Percentiles rank a stretch among this genome's conserved stretches.
These are phyloP conservation scores for Epithemia pelagica DNA, from an alignment of 108 stramenopile species.

Conservation along the genomic window DNA sequence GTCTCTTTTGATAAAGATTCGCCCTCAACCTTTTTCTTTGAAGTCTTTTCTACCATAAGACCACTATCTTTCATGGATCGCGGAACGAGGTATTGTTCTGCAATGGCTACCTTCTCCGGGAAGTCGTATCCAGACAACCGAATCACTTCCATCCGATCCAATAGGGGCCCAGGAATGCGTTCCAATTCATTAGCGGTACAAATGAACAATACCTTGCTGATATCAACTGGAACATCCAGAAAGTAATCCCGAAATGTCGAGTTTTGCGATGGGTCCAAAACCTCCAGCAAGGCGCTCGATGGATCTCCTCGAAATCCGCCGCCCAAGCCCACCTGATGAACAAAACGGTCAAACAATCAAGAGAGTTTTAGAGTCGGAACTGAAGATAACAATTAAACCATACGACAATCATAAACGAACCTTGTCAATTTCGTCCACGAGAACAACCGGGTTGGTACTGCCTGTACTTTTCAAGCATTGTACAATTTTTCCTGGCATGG, in stretches of 20 bases:
- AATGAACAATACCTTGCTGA: constrained; percentile 94
- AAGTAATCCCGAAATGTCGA: constrained; percentile 90
- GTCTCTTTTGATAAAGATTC: constrained; percentile 3
- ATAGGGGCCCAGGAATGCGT: constrained; percentile 91
- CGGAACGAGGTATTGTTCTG: constrained; percentile 92
- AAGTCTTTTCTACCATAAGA: constrained; percentile 47
- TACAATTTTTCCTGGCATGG: constrained; percentile 97
- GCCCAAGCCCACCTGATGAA: too few species aligned
- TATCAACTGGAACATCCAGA: constrained; percentile 96
- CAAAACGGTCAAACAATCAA: too few species aligned
- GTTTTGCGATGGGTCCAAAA: constrained; percentile 92
- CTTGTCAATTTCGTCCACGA: constrained; percentile 99
- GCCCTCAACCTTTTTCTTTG: constrained; percentile 12
- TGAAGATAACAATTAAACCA: too few species aligned
- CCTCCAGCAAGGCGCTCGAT: constrained; percentile 90
- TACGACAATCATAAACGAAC: too few species aligned
- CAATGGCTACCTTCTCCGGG: constrained; percentile 95
- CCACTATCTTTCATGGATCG: constrained; percentile 88
- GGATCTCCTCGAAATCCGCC: constrained; percentile 91
- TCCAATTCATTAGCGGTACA: constrained; percentile 95
- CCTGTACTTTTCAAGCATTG: constrained; percentile 89
- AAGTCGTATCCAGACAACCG: constrained; percentile 95
- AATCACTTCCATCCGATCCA: constrained; percentile 98
- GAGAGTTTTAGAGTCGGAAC: too few species aligned
- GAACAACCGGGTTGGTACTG: constrained; percentile 84